These are phyloP conservation scores for Agaricus subrufescens DNA, from an alignment of 768 basidiomycete species.

Conservation along the genomic window DNA sequence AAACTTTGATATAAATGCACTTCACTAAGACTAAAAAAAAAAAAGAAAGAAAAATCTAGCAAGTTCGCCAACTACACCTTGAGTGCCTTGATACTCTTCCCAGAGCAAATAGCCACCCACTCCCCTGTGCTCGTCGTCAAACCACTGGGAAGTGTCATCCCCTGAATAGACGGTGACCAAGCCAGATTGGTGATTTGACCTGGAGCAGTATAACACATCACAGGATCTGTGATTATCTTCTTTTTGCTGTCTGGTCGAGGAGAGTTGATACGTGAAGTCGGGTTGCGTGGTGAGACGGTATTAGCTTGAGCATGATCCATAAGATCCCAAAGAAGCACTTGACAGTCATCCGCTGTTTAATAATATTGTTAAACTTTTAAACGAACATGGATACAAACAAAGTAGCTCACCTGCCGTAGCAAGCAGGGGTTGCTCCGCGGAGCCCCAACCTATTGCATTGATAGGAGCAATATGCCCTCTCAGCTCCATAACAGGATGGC, in stretches of 20 bases:
- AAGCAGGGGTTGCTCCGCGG: slow-evolving; percentile 75
- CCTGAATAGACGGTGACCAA: slow-evolving; percentile 84
- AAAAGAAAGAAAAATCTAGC: neutral
- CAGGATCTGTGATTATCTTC: slow-evolving; percentile 65
- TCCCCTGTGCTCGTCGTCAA: slow-evolving; percentile 74
- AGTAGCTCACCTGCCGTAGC: slow-evolving; percentile 70
- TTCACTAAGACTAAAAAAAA: neutral
- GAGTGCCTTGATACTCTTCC: slow-evolving; percentile 75
- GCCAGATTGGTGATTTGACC: slow-evolving; percentile 79
- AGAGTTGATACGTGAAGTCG: slow-evolving; percentile 70
- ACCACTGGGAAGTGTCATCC: slow-evolving; percentile 71
- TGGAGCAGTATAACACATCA: slow-evolving; percentile 79
- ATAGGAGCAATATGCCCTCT: slow-evolving; percentile 77
- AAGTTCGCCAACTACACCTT: slow-evolving; percentile 52
- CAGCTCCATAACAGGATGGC: slow-evolving; percentile 90
- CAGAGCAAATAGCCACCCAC: slow-evolving; percentile 83
- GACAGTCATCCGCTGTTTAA: slow-evolving; percentile 81
- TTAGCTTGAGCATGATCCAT: slow-evolving; percentile 49
- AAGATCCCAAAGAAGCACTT: slow-evolving; percentile 92
- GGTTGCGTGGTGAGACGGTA: slow-evolving; percentile 65
- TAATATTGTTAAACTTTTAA: neutral
- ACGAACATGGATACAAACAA: neutral
- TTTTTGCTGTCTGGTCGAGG: slow-evolving; percentile 81
- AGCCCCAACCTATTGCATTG: slow-evolving; percentile 89
- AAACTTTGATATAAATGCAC: slow-evolving; percentile 2